Base-by-base conservation (phyloP, 371 early-diverging fungal genomes). In the Rhizopus sp. region DNA sequence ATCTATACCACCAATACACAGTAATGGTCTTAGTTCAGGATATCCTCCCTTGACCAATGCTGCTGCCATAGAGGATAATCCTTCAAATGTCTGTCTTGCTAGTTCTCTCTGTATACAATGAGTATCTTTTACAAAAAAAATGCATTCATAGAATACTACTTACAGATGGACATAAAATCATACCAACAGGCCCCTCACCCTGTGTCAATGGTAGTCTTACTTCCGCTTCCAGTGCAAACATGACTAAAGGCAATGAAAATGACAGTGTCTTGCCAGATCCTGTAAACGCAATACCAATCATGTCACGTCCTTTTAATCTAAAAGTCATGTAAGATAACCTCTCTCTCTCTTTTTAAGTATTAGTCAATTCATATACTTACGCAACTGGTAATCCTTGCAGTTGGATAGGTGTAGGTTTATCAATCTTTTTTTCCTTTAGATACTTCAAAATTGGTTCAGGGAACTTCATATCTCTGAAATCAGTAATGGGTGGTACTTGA, bases 201-300 rank as follows among this genome's bases (percentile, higher is more conserved):
- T 78, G 69, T n/a, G 85, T 73, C 0, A 96, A 71, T 7, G 94
- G 93, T 53, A 92, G 73, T 57, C 89, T 77, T 29, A 80, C 63
- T 64, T 94, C 95, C 31, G 85, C 90, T 67, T 93, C 94, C 61
- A 90, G 76, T 38, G 88, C 90, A 66, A 83, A 84, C 88, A 92
- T 87, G 52, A 88, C 81, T 64, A 84, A 74, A 30, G 99, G 99
- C n/a, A 98, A 64, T 12, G 92, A 92, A 80, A 97, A 99, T 0
- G 97, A 88, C 15, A 98, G 78, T 0, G 99, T 99, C 78, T 99
- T 99, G 37, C 99, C 99, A n/a, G 97, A 97, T 15, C 99, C 99
- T 8, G 99, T 99, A 69, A 97, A 93, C 15, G 94, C 95, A 80
- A 97, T 91, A 33, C 92, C 93, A 63, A 98, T 95, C 90, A 97